Evolutionary conservation across 1,284 basidiomycete species (phyloP).

Genomic region (Earliella scabrosa): DNA sequence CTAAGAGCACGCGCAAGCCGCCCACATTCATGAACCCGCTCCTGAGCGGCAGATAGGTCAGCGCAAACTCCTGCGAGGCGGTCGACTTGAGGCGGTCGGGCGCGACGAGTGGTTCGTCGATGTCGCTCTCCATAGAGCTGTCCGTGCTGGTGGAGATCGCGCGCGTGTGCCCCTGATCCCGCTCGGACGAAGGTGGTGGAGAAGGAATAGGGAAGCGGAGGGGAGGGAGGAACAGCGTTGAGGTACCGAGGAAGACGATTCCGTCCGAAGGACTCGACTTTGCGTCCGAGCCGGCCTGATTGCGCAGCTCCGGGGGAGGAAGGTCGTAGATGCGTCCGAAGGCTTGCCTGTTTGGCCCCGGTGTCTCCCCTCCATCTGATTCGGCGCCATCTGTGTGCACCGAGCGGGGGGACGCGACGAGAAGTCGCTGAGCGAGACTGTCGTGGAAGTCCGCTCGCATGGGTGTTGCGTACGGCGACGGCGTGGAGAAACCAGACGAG

Average conservation of each 20-base stretch:
- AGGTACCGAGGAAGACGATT: slow-evolving; percentile 57
- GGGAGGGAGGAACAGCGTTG: slow-evolving; percentile 48
- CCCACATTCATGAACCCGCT: slow-evolving; percentile 64
- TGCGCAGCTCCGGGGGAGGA: slow-evolving; percentile 51
- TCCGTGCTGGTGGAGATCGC: slow-evolving; percentile 24
- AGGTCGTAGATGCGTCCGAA: slow-evolving; percentile 30
- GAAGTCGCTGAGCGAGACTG: slow-evolving; percentile 50
- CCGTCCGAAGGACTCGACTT: slow-evolving; percentile 17
- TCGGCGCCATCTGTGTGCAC: slow-evolving; percentile 33
- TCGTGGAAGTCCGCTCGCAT: slow-evolving; percentile 49
- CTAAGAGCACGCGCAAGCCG: slow-evolving; percentile 63
- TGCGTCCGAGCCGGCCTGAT: slow-evolving; percentile 30
- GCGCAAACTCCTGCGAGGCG: slow-evolving; percentile 56
- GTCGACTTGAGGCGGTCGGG: slow-evolving; percentile 25
- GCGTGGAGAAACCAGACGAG: slow-evolving; percentile 53
- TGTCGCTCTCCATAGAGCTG: slow-evolving; percentile 32
- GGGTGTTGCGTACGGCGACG: slow-evolving; percentile 46
- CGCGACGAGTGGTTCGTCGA: slow-evolving; percentile 38
- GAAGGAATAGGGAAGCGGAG: slow-evolving; percentile 27
- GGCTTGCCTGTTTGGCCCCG: slow-evolving; percentile 23
- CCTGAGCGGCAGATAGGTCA: slow-evolving; percentile 58
- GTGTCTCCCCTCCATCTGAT: slow-evolving; percentile 29
- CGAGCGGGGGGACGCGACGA: slow-evolving; percentile 44
- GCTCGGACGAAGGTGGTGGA: not conserved
- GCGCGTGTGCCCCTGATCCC: slow-evolving; percentile 19